phyloP scores from a whole-genome alignment of 179 eudicot genomes.

The Patellifolia procumbens region DNA sequence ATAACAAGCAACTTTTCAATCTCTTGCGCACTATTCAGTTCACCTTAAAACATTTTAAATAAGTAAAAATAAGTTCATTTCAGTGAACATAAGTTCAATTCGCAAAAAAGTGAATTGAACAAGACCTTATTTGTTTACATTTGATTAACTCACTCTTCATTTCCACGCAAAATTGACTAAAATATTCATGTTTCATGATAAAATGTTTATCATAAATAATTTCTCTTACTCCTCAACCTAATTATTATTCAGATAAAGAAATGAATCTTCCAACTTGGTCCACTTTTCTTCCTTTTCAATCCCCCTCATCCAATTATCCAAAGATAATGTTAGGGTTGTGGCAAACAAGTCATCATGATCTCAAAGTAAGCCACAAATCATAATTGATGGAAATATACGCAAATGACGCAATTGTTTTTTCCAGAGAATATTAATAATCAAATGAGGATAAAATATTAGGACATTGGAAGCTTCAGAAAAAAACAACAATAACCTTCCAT shows the following conservation, averaged over 20 bases:
- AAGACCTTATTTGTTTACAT: too few relatives aligned
- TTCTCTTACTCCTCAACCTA: not conserved
- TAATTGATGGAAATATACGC: not conserved
- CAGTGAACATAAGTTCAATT: too few relatives aligned
- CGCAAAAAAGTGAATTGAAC: too few relatives aligned
- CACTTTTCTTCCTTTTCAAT: not conserved
- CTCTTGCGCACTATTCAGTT: too few relatives aligned
- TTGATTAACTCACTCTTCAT: too few relatives aligned
- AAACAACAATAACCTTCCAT: not conserved
- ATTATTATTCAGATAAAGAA: not conserved
- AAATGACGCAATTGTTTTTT: not conserved
- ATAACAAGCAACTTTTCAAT: not conserved
- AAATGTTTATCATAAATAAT: not conserved
- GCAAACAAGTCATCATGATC: not conserved
- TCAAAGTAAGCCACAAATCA: not conserved
- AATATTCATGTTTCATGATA: not conserved
- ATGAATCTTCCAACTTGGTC: not conserved
- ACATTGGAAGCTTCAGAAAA: conserved; percentile 4
- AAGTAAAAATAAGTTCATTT: too few relatives aligned
- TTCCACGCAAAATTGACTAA: too few relatives aligned
- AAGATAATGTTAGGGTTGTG: not conserved
- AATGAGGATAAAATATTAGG: not conserved
- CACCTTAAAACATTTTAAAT: too few relatives aligned
- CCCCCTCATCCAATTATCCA: not conserved
- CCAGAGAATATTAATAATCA: not conserved